These are phyloP conservation scores for Blastocystis hominis DNA, from an alignment of 352 stramenopile genomes.

Conservation along the genomic window DNA sequence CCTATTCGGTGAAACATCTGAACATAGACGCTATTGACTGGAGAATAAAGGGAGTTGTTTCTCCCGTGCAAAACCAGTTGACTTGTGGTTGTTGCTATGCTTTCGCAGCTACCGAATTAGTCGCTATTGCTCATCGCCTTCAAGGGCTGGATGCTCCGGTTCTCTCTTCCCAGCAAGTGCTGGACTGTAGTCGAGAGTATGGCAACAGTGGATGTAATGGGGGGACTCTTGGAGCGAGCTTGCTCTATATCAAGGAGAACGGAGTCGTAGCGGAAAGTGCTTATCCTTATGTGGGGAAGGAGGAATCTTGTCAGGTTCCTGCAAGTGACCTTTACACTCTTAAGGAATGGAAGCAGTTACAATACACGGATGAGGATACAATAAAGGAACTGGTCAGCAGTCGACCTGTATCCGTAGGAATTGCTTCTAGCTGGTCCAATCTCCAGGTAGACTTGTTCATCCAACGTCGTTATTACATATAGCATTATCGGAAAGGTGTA, in stretches of 20 bases:
- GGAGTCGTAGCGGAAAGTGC: background rate
- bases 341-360: background rate
- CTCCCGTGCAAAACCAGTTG: background rate
- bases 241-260: constrained; percentile 24
- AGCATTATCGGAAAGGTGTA: constrained; percentile 7
- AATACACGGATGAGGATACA: background rate
- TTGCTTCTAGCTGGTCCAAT: background rate
- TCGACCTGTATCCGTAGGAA: background rate
- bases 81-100: constrained; percentile 18
- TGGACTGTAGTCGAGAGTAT: background rate
- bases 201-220: constrained; percentile 26
- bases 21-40: background rate
- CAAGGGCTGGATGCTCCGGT: background rate
- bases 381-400: background rate
- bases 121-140: background rate
- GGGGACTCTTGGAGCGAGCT: background rate
- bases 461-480: background rate
- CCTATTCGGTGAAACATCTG: background rate
- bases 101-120: background rate
- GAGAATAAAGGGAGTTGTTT: constrained; percentile 1
- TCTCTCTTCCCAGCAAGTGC: background rate
- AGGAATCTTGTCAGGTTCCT: background rate
- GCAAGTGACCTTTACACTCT: background rate
- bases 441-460: background rate
- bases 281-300: constrained; percentile 23